phyloP scores from a whole-genome alignment of 2,329 filamentous ascomycete species.

The Claviceps sp. region DNA sequence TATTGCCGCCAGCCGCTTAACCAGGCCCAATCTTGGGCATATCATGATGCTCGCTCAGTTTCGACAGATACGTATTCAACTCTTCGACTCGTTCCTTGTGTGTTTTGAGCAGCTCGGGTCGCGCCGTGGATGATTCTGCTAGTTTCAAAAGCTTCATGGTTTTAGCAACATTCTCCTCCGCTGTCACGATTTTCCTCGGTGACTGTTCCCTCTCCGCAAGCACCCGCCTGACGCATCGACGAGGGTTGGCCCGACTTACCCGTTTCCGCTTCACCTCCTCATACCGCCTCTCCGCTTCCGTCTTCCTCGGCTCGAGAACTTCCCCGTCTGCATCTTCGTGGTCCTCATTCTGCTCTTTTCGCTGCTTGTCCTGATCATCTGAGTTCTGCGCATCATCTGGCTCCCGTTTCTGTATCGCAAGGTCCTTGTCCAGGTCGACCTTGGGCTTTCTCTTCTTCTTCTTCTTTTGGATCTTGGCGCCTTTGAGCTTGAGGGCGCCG shows the following conservation, averaged over 20 bases:
- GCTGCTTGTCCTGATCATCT: conserved; percentile 13
- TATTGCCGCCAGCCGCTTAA: conserved; percentile 17
- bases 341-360: conserved; percentile 16
- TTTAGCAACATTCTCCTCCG: too few relatives aligned
- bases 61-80: conserved; percentile 83
- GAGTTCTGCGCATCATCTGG: conserved; percentile 11
- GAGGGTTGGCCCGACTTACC: conserved; percentile 34
- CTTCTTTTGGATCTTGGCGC: conserved; percentile 53
- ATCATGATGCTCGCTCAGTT: conserved; percentile 91
- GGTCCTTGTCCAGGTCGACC: conserved; percentile 33
- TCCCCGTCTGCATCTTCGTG: conserved; percentile 7
- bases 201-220: not conserved
- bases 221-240: not conserved
- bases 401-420: conserved; percentile 17
- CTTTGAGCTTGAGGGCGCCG: conserved; percentile 78
- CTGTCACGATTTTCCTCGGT: not conserved
- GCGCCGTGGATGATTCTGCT: conserved; percentile 42
- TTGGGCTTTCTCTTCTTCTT: conserved; percentile 42
- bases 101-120: conserved; percentile 77
- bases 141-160: conserved; percentile 59
- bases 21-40: conserved; percentile 64
- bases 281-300: conserved; percentile 67
- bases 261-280: conserved; percentile 72
- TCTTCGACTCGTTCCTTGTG: conserved; percentile 96
- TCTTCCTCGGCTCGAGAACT: conserved; percentile 43